Evolutionary conservation across 345 rosid genomes (phyloP), one percentile per base, ranked within the genome.

Genomic region (Camelina hispida): DNA sequence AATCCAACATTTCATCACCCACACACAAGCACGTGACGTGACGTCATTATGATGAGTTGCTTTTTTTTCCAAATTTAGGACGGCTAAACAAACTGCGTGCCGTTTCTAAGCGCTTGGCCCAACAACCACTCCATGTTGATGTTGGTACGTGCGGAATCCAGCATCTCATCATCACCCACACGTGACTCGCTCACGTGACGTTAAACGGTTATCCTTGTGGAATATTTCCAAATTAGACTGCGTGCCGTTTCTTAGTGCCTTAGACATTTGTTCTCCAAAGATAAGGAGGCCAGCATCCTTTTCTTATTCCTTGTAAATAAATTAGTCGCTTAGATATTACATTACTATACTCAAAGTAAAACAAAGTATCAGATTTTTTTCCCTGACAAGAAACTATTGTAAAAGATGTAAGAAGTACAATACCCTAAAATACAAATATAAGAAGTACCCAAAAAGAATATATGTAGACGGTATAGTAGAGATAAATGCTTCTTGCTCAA

Each of bases 1-100:
- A 62, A 42, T 43, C 71, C 63, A 62, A 69, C 75, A 69, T 76
- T n/a, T 69, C 65, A 62, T 69, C 71, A 69, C 54, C 54, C 75
- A 68, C 68, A 43, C 78, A 51, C 73, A 69, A 2, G 25, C 30
- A 28, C 30, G 30, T 28, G 30, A 4, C 74, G 70, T 68, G 64
- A 59, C 61, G 34, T 43, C 42, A 11, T 4, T 56, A 18, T 40
- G 12, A 18, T 40, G 12, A 1, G 11, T 48, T 16, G 22, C 13
- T 8, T 40, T 1, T 40, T 1, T 48, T 66, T 12, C 57, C 50
- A n/a, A 73, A 43, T 25, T 35, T 23, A 2, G 22, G 42, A 35
- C 53, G 7, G 28, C 6, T 25, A 57, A 25, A 25, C 28, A 42
- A 75, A 75, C 0, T 50, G 79, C 68, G 53, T 67, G 73, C 53